Conservation (phyloP, 192 early-diverging fungal genomes). For the Coemansia guatemalensis region DNA sequence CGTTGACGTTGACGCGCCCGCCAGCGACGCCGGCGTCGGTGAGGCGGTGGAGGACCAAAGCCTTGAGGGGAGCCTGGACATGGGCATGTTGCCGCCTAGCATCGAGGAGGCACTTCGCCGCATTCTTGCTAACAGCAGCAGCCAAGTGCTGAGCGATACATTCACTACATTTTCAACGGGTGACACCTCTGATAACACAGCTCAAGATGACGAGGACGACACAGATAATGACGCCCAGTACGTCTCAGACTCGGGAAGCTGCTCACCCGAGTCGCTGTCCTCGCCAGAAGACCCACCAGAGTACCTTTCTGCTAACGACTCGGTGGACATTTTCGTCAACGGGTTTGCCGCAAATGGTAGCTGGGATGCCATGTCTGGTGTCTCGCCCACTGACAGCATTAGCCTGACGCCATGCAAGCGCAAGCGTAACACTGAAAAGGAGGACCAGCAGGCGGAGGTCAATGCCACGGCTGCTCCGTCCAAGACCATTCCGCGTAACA, state of each 20-base stretch:
- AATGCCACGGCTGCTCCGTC: conserved; percentile 1
- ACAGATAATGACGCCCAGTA: conserved; percentile 30
- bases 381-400: conserved; percentile 17
- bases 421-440: conserved; percentile 39
- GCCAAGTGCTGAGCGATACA: conserved; percentile 41
- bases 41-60: background rate
- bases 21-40: background rate
- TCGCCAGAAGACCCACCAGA: conserved; percentile 36
- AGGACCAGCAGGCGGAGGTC: conserved; percentile 33
- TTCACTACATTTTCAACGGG: conserved; percentile 42
- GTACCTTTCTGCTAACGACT: conserved; percentile 29
- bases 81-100: conserved; percentile 28
- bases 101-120: conserved; percentile 50
- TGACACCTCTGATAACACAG: conserved; percentile 1
- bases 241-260: conserved; percentile 24
- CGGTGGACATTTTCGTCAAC: conserved; percentile 43
- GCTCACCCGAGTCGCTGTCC: conserved; percentile 31
- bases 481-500: conserved; percentile 28
- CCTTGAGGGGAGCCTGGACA: conserved; percentile 10
- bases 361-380: conserved; percentile 32
- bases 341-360: conserved; percentile 27
- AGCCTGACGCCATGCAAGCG: conserved; percentile 50
- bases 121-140: conserved; percentile 41
- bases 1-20: background rate
- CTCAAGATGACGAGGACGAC: conserved; percentile 17